Conservation (phyloP, 176 grass and related monocot species). For the Musa troglodytarum region DNA sequence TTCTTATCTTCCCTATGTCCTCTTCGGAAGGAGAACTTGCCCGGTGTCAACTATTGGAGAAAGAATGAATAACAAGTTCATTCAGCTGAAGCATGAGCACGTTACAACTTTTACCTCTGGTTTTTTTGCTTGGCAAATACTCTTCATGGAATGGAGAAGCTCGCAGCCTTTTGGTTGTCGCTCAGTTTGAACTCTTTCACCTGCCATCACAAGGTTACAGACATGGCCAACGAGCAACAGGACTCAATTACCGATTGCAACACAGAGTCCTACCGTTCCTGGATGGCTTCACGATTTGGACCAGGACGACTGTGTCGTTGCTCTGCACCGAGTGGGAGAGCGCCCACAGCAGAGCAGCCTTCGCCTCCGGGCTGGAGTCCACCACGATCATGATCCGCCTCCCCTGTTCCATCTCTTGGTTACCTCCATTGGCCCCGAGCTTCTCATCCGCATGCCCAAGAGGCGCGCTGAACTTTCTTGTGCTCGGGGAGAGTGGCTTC, state of each 20-base stretch:
- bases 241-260: constrained; percentile 8
- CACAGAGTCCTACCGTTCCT: constrained; percentile 38
- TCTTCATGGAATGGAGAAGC: constrained; percentile 57
- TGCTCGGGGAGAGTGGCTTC: constrained; percentile 21
- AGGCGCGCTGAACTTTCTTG: neutral
- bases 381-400: constrained; percentile 65
- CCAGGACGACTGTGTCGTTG: constrained; percentile 47
- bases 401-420: constrained; percentile 1
- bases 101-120: constrained; percentile 41
- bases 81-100: too few species aligned
- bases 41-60: too few species aligned
- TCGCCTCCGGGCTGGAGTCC: constrained; percentile 38
- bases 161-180: constrained; percentile 28
- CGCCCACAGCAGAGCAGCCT: constrained; percentile 57
- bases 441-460: neutral
- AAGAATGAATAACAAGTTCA: too few species aligned
- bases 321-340: constrained; percentile 56
- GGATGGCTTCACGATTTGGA: constrained; percentile 36
- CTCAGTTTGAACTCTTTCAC: neutral
- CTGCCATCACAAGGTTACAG: constrained; percentile 14
- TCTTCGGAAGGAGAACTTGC: too few species aligned
- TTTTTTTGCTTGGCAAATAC: constrained; percentile 64
- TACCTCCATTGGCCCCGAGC: neutral
- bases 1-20: too few species aligned
- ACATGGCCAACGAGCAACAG: neutral